Evolutionary conservation across 768 basidiomycete species (phyloP).

Genomic region (Naematelia encephala): DNA sequence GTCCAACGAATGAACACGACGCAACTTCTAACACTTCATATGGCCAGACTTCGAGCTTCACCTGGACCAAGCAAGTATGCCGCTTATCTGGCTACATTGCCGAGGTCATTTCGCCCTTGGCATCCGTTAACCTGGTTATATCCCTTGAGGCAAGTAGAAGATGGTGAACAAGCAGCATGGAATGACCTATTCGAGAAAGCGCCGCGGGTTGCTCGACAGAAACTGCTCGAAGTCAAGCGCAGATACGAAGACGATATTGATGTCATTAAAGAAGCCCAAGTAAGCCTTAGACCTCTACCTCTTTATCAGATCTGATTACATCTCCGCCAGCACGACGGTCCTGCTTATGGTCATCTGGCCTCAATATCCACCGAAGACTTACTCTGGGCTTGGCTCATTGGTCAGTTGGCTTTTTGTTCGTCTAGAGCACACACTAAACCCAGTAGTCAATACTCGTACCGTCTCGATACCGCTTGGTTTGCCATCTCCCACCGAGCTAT

Average conservation of each 20-base stretch:
- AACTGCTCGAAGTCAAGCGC: constrained; percentile 38
- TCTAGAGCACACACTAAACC: not conserved
- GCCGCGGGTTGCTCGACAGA: constrained; percentile 19
- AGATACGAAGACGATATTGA: constrained; percentile 39
- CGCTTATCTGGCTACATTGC: constrained; percentile 70
- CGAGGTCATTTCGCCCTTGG: constrained; percentile 62
- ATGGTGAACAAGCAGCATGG: constrained; percentile 47
- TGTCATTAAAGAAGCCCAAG: constrained; percentile 20
- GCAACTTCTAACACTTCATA: constrained; percentile 77
- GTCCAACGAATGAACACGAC: constrained; percentile 51
- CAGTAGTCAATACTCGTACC: constrained; percentile 83
- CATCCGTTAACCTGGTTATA: constrained; percentile 77
- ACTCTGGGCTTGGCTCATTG: constrained; percentile 90
- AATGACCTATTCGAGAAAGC: constrained; percentile 15
- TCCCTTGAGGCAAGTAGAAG: constrained; percentile 2
- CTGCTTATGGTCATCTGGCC: not conserved
- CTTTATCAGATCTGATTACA: no score
- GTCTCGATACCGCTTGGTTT: constrained; percentile 56
- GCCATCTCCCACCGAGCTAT: constrained; percentile 57
- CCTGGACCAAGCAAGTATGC: constrained; percentile 55
- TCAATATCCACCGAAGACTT: constrained; percentile 54
- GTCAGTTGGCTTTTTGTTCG: constrained; percentile 52
- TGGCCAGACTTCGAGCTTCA: constrained; percentile 62
- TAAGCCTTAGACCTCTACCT: constrained; percentile 37
- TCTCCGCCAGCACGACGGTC: no score